Conservation (phyloP, 805 yeast species). For the Cyberlindnera americana region DNA sequence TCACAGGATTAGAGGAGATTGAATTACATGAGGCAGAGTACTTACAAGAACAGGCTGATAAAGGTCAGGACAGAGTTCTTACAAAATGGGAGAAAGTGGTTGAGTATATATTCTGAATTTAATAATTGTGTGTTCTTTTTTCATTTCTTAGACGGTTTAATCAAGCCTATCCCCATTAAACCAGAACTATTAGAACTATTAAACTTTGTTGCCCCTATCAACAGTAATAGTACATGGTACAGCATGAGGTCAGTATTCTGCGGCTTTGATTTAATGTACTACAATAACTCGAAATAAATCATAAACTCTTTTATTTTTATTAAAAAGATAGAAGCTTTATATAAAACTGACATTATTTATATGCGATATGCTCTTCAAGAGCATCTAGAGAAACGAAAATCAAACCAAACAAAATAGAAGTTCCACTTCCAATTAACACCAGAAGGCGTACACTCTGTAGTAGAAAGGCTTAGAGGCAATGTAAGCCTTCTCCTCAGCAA, state of each 20-base stretch:
- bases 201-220: too few relatives aligned
- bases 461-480: constrained; percentile 43
- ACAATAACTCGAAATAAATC: too few relatives aligned
- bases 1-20: constrained; percentile 50
- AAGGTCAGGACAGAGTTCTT: constrained; percentile 6
- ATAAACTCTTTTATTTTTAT: too few relatives aligned
- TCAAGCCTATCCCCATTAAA: too few relatives aligned
- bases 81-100: not conserved
- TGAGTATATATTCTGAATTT: not conserved
- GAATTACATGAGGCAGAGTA: constrained; percentile 49
- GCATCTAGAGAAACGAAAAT: not conserved
- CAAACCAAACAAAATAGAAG: not conserved
- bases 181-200: too few relatives aligned
- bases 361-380: not conserved
- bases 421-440: constrained; percentile 36
- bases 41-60: constrained; percentile 11
- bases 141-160: too few relatives aligned
- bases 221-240: too few relatives aligned
- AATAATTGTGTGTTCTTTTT: too few relatives aligned
- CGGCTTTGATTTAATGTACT: too few relatives aligned
- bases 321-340: too few relatives aligned
- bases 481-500: constrained; percentile 51
- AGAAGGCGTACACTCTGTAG: constrained; percentile 48
- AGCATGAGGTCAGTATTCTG: too few relatives aligned
- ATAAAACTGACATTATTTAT: too few relatives aligned